phyloP scores from a whole-genome alignment of 1,284 basidiomycete genomes.

The Blastosporella zonata region DNA sequence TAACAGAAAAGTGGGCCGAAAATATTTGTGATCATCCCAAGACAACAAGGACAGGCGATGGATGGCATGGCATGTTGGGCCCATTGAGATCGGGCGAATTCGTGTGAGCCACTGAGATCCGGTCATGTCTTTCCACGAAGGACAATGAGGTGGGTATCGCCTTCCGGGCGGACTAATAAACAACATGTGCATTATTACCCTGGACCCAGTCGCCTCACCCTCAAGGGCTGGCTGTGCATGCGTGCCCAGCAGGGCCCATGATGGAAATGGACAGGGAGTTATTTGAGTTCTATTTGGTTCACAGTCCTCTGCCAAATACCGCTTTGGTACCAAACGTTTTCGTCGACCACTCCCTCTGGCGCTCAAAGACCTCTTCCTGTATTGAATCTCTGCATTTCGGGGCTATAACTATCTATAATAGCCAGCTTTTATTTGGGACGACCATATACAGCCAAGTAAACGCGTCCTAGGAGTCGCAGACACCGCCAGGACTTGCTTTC shows the following conservation, averaged over 20 bases:
- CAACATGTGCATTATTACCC: neutral
- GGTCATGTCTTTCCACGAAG: neutral
- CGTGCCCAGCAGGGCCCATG: constrained; percentile 9
- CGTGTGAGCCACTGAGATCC: neutral
- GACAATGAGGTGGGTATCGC: neutral
- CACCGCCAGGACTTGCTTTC: neutral
- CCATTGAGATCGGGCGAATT: neutral
- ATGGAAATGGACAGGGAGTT: constrained; percentile 13
- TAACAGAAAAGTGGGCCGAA: neutral
- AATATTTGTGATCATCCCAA: neutral
- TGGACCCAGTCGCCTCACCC: neutral
- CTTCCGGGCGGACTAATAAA: neutral
- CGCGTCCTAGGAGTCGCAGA: neutral
- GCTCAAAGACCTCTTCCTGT: neutral
- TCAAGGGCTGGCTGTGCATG: neutral
- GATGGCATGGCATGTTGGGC: neutral
- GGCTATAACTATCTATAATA: neutral
- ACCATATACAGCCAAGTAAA: neutral
- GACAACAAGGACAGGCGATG: constrained; percentile 6
- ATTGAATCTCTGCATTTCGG: neutral
- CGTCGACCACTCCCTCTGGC: neutral
- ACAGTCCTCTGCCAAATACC: too few species aligned
- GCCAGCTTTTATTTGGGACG: neutral
- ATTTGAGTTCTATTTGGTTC: constrained; percentile 9
- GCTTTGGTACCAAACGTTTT: neutral